phyloP scores from a whole-genome alignment of 495 filamentous ascomycete genomes.

The Tuber magnatum region DNA sequence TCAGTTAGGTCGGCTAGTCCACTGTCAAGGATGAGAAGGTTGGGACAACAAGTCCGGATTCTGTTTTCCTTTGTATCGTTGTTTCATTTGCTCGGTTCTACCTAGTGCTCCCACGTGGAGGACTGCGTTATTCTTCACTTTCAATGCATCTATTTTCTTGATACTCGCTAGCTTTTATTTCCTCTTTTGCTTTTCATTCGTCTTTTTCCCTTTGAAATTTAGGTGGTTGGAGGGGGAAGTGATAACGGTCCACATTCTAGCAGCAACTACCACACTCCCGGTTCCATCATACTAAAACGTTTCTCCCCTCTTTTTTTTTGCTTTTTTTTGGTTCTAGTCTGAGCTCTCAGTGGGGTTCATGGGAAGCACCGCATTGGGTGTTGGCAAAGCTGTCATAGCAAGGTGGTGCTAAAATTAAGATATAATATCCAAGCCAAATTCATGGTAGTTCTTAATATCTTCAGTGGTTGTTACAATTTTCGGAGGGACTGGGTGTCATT shows the following conservation, averaged over 20 bases:
- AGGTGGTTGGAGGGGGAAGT: not conserved
- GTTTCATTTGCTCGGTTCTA: constrained; percentile 5
- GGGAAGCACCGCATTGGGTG: not conserved
- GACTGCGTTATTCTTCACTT: not conserved
- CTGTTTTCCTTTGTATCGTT: constrained; percentile 15
- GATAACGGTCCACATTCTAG: not conserved
- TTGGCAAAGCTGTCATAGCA: not conserved
- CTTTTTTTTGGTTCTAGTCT: not conserved
- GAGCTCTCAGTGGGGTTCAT: not conserved
- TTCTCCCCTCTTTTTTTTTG: not conserved
- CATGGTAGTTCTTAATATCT: not conserved
- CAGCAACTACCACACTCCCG: not conserved
- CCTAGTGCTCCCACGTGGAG: not conserved
- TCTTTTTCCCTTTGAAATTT: not conserved
- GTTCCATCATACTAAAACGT: not conserved
- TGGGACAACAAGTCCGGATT: not conserved
- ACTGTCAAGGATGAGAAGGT: not conserved
- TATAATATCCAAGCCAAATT: not conserved
- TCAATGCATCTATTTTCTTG: not conserved
- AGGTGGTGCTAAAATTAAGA: not conserved
- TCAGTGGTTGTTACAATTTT: not conserved
- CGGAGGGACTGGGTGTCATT: not conserved
- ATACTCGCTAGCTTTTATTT: not conserved
- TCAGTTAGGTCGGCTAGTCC: not conserved
- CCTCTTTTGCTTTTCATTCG: not conserved